Evolutionary conservation across 441 rosid species (phyloP), one percentile per base, ranked within the genome.

Genomic region (Kokia cookei): DNA sequence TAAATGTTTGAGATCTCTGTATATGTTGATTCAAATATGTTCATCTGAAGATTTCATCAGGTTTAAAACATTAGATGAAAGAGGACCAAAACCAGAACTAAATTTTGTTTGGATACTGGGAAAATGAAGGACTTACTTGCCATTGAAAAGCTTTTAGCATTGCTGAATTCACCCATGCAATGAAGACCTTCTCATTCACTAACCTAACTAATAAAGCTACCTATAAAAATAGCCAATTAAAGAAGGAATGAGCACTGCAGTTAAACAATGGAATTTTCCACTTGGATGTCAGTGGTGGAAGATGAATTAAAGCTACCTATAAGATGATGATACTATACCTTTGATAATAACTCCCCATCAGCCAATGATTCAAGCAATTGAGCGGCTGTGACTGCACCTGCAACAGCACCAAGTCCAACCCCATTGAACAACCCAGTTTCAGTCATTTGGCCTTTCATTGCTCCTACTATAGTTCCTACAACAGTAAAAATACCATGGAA

Each of bases 111-210:
- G 55, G 0, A 5, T 62, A 19, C 35, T 12, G 13, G 61, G 61
- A 48, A 74, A 66, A 15, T 8, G 62, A 66, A 15, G 7, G 65
- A 82, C 91, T 86, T 80, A 85, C 98, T 84, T 93, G 96, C 91
- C 91, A 89, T 66, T 93, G 98, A 75, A 91, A 93, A 13, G 98
- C 97, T 83, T 90, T 90, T 42, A 91, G 86, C 78, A 91, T 59
- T 32, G 90, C 91, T 42, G 93, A 94, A 77, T 88, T 77, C 32
- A 87, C 97, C 91, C 94, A 83, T 74, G 88, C 98, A 82, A 83
- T 80, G 81, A 88, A 86, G 1, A 85, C 87, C 78, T 92, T 94
- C 63, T 96, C 96, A 84, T 83, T 83, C 76, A 94, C 64, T 73
- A 90, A 73, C 77, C 94, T 90, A 57, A 73, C 69, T 2, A 94